Percentiles rank a stretch among this genome's conserved stretches.
These are phyloP conservation scores for Combretum micranthum DNA, from an alignment of 345 rosid genomes.

Conservation along the genomic window DNA sequence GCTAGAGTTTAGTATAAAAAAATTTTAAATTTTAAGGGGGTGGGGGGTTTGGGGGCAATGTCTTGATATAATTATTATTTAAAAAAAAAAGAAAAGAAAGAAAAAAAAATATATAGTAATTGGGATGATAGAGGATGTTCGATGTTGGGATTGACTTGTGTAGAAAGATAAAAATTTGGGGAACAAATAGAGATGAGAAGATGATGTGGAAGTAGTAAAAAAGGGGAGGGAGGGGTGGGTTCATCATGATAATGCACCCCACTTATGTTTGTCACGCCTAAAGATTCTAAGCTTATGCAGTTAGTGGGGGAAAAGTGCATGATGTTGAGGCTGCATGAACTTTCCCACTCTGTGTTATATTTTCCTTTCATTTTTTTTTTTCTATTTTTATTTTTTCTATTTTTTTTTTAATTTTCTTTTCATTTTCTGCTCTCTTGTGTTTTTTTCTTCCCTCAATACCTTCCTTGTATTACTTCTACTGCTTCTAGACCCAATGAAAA, in stretches of 20 bases:
- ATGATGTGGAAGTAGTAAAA: background rate
- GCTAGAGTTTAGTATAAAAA: conserved; percentile 1
- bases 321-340: background rate
- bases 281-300: conserved; percentile 53
- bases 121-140: conserved; percentile 3
- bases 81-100: background rate
- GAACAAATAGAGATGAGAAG: conserved; percentile 6
- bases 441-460: background rate
- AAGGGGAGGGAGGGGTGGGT: conserved; percentile 41
- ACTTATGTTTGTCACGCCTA: conserved; percentile 82
- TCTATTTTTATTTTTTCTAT: background rate
- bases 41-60: no score
- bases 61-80: background rate
- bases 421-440: background rate
- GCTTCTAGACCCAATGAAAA: no score
- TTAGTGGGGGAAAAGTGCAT: conserved; percentile 24
- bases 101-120: conserved; percentile 5
- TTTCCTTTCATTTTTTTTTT: conserved; percentile 2
- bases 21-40: no score
- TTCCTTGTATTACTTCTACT: background rate
- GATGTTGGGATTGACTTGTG: conserved; percentile 16
- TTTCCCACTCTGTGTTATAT: background rate
- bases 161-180: conserved; percentile 2
- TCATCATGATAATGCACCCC: conserved; percentile 86
- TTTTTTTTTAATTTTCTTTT: background rate